phyloP scores from a whole-genome alignment of 768 basidiomycete genomes.

The Boletus pseudo-olivaceus region DNA sequence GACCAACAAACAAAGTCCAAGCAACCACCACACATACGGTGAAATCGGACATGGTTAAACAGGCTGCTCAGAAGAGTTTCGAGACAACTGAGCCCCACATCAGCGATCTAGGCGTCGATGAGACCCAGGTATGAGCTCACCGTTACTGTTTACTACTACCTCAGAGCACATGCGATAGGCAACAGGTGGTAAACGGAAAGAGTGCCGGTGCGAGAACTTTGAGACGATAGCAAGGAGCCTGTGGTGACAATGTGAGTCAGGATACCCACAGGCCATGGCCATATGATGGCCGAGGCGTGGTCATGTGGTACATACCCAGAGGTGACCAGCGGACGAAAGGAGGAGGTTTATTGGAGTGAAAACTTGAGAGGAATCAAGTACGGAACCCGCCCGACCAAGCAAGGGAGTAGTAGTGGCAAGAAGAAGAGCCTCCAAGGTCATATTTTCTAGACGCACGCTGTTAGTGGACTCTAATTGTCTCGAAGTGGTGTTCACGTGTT shows the following conservation, averaged over 20 bases:
- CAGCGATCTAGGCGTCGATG: neutral
- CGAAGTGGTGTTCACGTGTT: conserved; percentile 7
- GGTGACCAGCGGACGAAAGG: neutral
- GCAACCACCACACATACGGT: conserved; percentile 11
- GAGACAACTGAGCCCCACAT: conserved; percentile 1
- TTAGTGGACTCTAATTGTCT: conserved; percentile 23
- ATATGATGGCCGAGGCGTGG: neutral
- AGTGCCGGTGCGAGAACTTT: neutral
- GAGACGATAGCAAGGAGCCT: neutral
- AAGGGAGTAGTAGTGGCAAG: neutral
- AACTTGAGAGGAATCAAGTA: too few species aligned
- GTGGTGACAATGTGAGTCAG: neutral
- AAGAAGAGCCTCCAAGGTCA: conserved; percentile 2
- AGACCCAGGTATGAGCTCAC: conserved; percentile 1
- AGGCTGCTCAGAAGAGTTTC: neutral
- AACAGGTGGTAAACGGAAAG: neutral
- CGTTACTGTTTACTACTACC: neutral
- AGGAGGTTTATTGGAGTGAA: neutral
- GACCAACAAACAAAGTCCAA: neutral
- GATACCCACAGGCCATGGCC: neutral
- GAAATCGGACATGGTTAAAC: neutral
- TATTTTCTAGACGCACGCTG: conserved; percentile 11
- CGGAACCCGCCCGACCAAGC: neutral
- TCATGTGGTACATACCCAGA: neutral
- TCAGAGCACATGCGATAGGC: neutral